phyloP scores from a whole-genome alignment of 2,329 filamentous ascomycete species.

The Colletotrichum ledebouriae region DNA sequence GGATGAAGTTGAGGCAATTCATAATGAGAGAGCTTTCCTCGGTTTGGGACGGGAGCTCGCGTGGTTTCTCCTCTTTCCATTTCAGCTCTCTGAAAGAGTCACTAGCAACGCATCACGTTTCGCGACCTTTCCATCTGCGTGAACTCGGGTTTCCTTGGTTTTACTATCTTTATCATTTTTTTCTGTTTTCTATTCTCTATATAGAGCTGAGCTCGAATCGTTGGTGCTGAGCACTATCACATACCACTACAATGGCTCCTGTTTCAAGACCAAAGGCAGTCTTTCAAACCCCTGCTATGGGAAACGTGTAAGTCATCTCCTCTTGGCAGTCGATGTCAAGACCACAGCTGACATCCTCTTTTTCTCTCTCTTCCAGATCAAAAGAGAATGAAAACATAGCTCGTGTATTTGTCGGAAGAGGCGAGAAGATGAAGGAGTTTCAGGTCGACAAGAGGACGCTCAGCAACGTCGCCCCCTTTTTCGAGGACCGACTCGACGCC shows the following conservation, averaged over 20 bases:
- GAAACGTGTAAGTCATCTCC: slow-evolving; percentile 35
- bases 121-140: slow-evolving; percentile 31
- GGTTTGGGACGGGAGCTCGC: slow-evolving; percentile 11
- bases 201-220: slow-evolving; percentile 37
- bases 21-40: slow-evolving; percentile 36
- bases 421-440: slow-evolving; percentile 54
- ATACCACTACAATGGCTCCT: slow-evolving; percentile 28
- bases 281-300: slow-evolving; percentile 32
- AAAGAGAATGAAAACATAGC: slow-evolving; percentile 42
- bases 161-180: slow-evolving; percentile 20
- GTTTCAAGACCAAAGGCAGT: slow-evolving; percentile 42
- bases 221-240: slow-evolving; percentile 35
- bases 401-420: slow-evolving; percentile 59
- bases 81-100: slow-evolving; percentile 43
- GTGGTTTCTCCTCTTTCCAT: slow-evolving; percentile 19
- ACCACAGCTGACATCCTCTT: slow-evolving; percentile 1
- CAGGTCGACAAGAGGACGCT: slow-evolving; percentile 60
- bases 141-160: slow-evolving; percentile 21
- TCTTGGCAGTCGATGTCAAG: background rate
- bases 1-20: slow-evolving; percentile 31
- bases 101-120: slow-evolving; percentile 22
- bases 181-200: slow-evolving; percentile 22
- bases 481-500: slow-evolving; percentile 60
- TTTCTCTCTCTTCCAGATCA: slow-evolving; percentile 7
- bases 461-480: slow-evolving; percentile 62